Conservation (phyloP, 345 rosid genomes). For the Moricandia arvensis region DNA sequence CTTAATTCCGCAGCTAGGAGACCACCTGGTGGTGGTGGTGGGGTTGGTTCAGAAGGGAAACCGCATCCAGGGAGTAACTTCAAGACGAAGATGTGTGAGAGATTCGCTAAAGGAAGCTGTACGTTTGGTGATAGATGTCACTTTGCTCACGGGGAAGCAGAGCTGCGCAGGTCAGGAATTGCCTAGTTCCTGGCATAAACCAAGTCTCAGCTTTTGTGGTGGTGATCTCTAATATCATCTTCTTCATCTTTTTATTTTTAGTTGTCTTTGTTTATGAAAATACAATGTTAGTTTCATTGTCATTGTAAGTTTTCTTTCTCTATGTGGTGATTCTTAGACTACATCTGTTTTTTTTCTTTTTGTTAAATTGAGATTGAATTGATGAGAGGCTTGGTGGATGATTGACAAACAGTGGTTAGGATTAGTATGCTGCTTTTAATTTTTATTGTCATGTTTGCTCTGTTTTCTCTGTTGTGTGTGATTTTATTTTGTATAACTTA, state of each 20-base stretch:
- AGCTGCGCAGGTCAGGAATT: slow-evolving; percentile 57
- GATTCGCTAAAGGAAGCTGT: slow-evolving; percentile 73
- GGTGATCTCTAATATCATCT: slow-evolving; percentile 23
- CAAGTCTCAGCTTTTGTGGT: slow-evolving; percentile 8
- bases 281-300: slow-evolving; percentile 21
- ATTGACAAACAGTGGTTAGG: slow-evolving; percentile 22
- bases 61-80: slow-evolving; percentile 52
- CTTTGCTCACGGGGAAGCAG: slow-evolving; percentile 90
- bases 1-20: slow-evolving; percentile 48
- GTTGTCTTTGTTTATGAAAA: slow-evolving; percentile 15
- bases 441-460: background rate
- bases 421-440: slow-evolving; percentile 3
- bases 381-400: slow-evolving; percentile 9
- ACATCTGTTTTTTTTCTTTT: background rate
- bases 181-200: slow-evolving; percentile 20
- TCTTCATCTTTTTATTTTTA: slow-evolving; percentile 7
- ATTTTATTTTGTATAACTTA: no score
- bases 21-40: slow-evolving; percentile 32
- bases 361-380: slow-evolving; percentile 11
- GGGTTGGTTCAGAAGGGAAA: slow-evolving; percentile 35
- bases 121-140: slow-evolving; percentile 86
- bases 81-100: slow-evolving; percentile 84
- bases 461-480: background rate
- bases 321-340: slow-evolving; percentile 9
- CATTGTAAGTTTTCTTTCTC: slow-evolving; percentile 30